Percentiles rank a stretch among this genome's conserved stretches.
Evolutionary conservation across 257 asterid species (phyloP).

Genomic region (Salvia miltiorrhiza): DNA sequence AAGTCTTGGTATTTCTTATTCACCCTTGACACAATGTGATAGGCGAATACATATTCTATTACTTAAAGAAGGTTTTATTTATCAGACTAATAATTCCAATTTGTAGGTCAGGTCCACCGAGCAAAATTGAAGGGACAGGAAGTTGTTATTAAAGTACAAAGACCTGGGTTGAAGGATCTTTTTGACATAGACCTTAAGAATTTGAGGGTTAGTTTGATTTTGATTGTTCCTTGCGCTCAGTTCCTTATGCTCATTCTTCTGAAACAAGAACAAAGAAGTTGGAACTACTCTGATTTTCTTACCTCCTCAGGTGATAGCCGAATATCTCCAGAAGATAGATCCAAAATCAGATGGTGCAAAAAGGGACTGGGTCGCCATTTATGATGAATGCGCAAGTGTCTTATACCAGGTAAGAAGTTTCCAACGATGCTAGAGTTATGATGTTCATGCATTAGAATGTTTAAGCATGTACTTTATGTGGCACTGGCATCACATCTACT

Average conservation of each 20-base stretch:
- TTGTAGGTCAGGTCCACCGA: slow-evolving; percentile 92
- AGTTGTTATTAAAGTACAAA: slow-evolving; percentile 81
- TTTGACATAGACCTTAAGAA: slow-evolving; percentile 92
- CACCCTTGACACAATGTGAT: slow-evolving; percentile 23
- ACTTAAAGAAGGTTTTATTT: background rate
- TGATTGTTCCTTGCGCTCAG: background rate
- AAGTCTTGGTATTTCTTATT: slow-evolving; percentile 64
- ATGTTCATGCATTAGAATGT: background rate
- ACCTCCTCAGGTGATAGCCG: slow-evolving; percentile 60
- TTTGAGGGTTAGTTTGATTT: slow-evolving; percentile 60
- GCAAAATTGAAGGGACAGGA: slow-evolving; percentile 76
- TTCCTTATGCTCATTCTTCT: background rate
- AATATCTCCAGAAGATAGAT: slow-evolving; percentile 91
- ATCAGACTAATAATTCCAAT: slow-evolving; percentile 12
- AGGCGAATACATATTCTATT: background rate
- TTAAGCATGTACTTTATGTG: background rate
- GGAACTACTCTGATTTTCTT: background rate
- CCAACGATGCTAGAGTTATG: slow-evolving; percentile 2
- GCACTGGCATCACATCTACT: background rate
- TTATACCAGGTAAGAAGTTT: slow-evolving; percentile 62
- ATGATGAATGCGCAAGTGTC: slow-evolving; percentile 94
- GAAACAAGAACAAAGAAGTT: background rate
- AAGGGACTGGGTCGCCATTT: slow-evolving; percentile 98
- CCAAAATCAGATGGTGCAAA: slow-evolving; percentile 99
- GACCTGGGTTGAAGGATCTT: slow-evolving; percentile 92